Percentiles rank a stretch among this genome's conserved stretches.
Conservation (phyloP, 2,329 filamentous ascomycete species). For the Penicillium frequentans region DNA sequence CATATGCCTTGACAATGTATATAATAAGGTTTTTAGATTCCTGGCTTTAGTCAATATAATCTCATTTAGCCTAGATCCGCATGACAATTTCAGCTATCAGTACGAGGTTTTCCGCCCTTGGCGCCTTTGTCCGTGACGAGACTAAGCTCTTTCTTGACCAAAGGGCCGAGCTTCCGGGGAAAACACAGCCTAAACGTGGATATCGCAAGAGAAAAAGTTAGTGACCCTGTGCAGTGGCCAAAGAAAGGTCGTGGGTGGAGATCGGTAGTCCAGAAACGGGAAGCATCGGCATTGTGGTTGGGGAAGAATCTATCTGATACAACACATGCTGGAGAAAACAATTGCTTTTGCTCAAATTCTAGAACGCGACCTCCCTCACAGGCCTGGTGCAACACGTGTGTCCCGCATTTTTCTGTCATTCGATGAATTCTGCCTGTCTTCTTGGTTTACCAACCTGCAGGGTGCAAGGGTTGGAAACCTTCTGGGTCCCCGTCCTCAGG, state of each 20-base stretch:
- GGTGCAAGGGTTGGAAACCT: neutral
- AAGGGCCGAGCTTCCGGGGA: neutral
- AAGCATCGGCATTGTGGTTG: conserved; percentile 2
- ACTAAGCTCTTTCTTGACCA: neutral
- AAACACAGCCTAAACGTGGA: neutral
- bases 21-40: neutral
- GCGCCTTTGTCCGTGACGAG: neutral
- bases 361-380: neutral
- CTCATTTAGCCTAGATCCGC: conserved; percentile 3
- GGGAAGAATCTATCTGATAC: neutral
- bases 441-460: neutral
- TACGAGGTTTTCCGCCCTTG: conserved; percentile 7
- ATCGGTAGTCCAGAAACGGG: conserved; percentile 3
- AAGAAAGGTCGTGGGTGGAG: conserved; percentile 1
- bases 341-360: neutral
- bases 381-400: neutral
- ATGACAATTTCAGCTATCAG: conserved; percentile 5
- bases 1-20: neutral
- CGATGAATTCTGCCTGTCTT: neutral
- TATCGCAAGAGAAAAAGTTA: neutral
- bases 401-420: neutral
- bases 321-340: neutral
- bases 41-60: neutral
- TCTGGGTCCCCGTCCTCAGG: neutral
- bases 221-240: neutral